Conservation (phyloP, 2,329 filamentous ascomycete genomes). For the Penicillium brasilianum region DNA sequence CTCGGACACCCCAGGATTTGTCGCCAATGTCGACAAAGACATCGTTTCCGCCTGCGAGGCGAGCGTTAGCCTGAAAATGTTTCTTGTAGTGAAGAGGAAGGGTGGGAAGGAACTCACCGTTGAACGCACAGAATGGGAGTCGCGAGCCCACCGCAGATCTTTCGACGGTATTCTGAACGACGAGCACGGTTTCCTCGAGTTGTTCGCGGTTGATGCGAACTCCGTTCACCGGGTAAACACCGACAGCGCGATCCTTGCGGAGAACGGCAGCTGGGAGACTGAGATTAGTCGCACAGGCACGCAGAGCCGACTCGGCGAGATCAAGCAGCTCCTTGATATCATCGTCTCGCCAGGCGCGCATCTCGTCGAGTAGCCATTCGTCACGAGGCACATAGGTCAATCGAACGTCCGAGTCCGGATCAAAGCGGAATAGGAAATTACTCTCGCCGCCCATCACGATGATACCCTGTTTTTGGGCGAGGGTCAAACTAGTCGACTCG, state of each 20-base stretch:
- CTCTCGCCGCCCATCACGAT: slow-evolving; percentile 95
- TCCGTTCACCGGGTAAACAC: slow-evolving; percentile 70
- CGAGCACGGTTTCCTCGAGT: slow-evolving; percentile 92
- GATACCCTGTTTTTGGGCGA: slow-evolving; percentile 74
- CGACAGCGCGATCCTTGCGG: slow-evolving; percentile 86
- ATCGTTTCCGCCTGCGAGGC: slow-evolving; percentile 73
- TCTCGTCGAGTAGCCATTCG: slow-evolving; percentile 66
- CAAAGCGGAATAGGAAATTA: slow-evolving; percentile 90
- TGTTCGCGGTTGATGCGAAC: slow-evolving; percentile 81
- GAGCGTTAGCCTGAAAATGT: background rate
- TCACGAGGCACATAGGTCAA: slow-evolving; percentile 66
- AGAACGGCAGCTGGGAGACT: slow-evolving; percentile 78
- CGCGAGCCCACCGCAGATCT: slow-evolving; percentile 70
- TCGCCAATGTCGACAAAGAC: slow-evolving; percentile 99
- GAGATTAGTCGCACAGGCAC: slow-evolving; percentile 79
- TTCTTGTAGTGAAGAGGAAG: background rate
- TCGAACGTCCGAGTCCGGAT: slow-evolving; percentile 66
- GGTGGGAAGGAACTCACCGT: slow-evolving; percentile 57
- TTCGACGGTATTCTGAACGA: slow-evolving; percentile 91
- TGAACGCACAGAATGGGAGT: slow-evolving; percentile 96
- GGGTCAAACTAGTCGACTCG: slow-evolving; percentile 64
- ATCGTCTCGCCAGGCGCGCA: slow-evolving; percentile 57
- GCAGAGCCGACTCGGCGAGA: slow-evolving; percentile 81
- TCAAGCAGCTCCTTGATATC: slow-evolving; percentile 84
- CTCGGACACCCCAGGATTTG: slow-evolving; percentile 92